Percentiles rank a stretch among this genome's conserved stretches.
Conservation (phyloP, 305 asterid species). For the Ilex paraguariensis region DNA sequence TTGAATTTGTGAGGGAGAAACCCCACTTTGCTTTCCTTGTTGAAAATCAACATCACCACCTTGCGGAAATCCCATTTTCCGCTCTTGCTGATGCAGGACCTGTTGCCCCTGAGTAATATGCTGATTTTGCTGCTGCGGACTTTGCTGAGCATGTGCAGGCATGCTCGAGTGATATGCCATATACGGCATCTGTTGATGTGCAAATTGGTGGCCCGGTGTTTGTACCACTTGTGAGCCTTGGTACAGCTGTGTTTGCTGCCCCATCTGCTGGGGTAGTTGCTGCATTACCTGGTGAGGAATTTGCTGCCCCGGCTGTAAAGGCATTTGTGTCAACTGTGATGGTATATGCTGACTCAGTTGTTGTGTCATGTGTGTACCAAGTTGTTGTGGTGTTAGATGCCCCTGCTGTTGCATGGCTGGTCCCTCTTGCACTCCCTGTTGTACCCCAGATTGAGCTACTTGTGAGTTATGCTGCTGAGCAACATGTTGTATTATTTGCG, state of each 20-base stretch:
- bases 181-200: constrained; percentile 54
- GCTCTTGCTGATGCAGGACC: constrained; percentile 59
- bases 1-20: constrained; percentile 59
- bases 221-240: constrained; percentile 49
- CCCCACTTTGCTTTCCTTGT: constrained; percentile 59
- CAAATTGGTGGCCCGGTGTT: constrained; percentile 51
- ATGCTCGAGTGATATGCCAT: constrained; percentile 50
- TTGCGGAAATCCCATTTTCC: constrained; percentile 44
- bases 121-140: constrained; percentile 50
- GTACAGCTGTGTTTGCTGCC: constrained; percentile 44
- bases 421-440: constrained; percentile 30
- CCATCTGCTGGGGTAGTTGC: constrained; percentile 25
- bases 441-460: neutral
- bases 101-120: constrained; percentile 55
- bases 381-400: constrained; percentile 41
- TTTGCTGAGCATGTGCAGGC: constrained; percentile 52
- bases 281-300: constrained; percentile 34
- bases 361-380: constrained; percentile 54
- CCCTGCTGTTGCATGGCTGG: constrained; percentile 43
- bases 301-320: constrained; percentile 47
- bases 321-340: constrained; percentile 38
- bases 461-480: constrained; percentile 60
- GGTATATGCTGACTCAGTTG: constrained; percentile 54
- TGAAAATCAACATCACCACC: constrained; percentile 50
- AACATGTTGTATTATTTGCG: constrained; percentile 36